Evolutionary conservation across 257 asterid species (phyloP).

Genomic region (Solanum medicagineum): DNA sequence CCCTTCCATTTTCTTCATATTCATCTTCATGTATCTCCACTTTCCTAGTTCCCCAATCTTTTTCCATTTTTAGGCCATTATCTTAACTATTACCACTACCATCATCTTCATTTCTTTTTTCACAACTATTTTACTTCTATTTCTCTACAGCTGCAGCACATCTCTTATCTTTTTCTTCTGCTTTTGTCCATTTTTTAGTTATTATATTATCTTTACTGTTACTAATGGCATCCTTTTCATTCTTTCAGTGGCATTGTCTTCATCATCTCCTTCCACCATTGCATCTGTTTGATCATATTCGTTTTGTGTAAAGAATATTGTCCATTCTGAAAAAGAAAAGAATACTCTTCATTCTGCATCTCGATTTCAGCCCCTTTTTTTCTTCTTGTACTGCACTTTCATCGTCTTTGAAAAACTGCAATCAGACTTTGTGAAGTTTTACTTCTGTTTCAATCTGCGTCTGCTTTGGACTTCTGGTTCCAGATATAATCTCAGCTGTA

Average conservation of each 20-base stretch:
- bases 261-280: not conserved
- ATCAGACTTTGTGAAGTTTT: not conserved
- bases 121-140: not conserved
- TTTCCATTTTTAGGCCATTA: not conserved
- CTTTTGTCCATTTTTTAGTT: not conserved
- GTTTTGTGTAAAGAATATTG: not conserved
- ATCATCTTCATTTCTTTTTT: not conserved
- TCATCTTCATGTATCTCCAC: not conserved
- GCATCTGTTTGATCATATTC: not conserved
- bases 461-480: not conserved
- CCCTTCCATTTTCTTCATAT: not conserved
- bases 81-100: not conserved
- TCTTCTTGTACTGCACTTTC: not conserved
- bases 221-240: not conserved
- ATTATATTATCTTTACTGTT: not conserved
- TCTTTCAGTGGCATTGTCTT: not conserved
- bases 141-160: not conserved
- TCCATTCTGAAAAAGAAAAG: not conserved
- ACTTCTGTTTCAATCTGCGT: not conserved
- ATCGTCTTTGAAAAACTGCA: not conserved
- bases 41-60: not conserved
- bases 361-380: not conserved
- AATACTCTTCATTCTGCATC: not conserved
- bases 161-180: not conserved
- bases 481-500: not conserved